Evolutionary conservation across 345 rosid species (phyloP), one percentile per base, ranked within the genome.

Genomic region (Aethionema arabicum): DNA sequence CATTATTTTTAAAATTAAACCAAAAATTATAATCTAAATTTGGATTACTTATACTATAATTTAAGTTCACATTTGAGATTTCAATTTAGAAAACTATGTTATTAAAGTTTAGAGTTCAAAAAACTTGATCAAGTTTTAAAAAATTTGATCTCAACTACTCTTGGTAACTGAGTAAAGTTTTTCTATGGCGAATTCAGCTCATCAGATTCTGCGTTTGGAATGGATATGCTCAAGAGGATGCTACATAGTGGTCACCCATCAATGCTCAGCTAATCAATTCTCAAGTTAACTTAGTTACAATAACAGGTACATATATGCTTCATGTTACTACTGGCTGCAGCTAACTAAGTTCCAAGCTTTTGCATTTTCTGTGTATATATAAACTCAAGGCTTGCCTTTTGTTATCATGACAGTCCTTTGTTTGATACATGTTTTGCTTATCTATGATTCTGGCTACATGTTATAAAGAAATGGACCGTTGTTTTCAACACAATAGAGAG

Each of bases 221-320:
- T 90, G 92, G 95, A 90, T 68, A 82, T 90, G 85, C 5, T 87
- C 40, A 93, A 90, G 87, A 84, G 90, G 75, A 90, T 93, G 90
- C 86, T 93, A 16, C 97, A 93, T 68, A 82, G 88, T 4, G 95
- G 97, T 37, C 97, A 87, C 75, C 99, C 99, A 8, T 84, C 91
- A 8, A 85, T 93, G 96, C 88, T 90, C 61, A 80, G 86, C 75
- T 93, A 76, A 85, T 43, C 42, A 46, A 46, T 62, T 35, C 29
- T 14, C 59, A 31, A 42, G 45, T 13, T 31, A 59, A 51, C 32
- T 42, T 43, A 11, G 27, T 21, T 21, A 21, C 27, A 21, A 21
- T 21, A 21, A 21, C 27, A 21, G 16, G 40, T 52, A 59, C 48
- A 60, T 60, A 68, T 15, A 45, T 53, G 37, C 10, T 50, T 61